phyloP scores from a whole-genome alignment of 768 basidiomycete species.

The Suillus discolor region DNA sequence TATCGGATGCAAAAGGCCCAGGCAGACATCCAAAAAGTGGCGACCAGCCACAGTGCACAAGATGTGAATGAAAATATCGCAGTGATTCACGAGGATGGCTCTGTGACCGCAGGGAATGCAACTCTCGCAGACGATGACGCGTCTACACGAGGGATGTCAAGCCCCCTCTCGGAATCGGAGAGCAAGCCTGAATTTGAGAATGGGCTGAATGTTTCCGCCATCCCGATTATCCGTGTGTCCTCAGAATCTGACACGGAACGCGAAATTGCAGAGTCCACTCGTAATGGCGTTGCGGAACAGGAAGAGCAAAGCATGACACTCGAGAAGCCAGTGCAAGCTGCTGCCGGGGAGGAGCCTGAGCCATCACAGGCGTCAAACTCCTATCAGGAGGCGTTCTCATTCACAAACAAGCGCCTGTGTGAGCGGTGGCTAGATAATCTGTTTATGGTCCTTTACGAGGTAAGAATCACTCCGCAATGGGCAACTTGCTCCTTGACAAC shows the following conservation, averaged over 20 bases:
- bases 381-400: slow-evolving; percentile 73
- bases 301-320: slow-evolving; percentile 31
- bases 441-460: slow-evolving; percentile 99
- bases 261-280: slow-evolving; percentile 29
- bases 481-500: not conserved
- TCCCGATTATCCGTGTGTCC: slow-evolving; percentile 81
- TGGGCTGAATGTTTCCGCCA: slow-evolving; percentile 24
- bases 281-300: slow-evolving; percentile 32
- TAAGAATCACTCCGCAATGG: slow-evolving; percentile 31
- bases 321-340: slow-evolving; percentile 48
- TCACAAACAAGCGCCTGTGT: slow-evolving; percentile 95
- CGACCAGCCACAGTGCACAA: slow-evolving; percentile 25
- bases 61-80: slow-evolving; percentile 31
- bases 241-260: slow-evolving; percentile 64
- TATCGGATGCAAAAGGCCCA: slow-evolving; percentile 96
- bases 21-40: slow-evolving; percentile 52
- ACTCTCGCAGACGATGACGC: slow-evolving; percentile 62
- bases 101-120: slow-evolving; percentile 36
- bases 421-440: slow-evolving; percentile 98
- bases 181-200: slow-evolving; percentile 13
- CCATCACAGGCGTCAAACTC: slow-evolving; percentile 26
- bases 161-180: slow-evolving; percentile 37
- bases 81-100: slow-evolving; percentile 70
- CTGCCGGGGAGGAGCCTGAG: slow-evolving; percentile 34
- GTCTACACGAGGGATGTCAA: slow-evolving; percentile 63